Percentiles rank a stretch among this genome's conserved stretches.
These are phyloP conservation scores for Globisporangium megalacanthum DNA, from an alignment of 352 stramenopile genomes.

Conservation along the genomic window DNA sequence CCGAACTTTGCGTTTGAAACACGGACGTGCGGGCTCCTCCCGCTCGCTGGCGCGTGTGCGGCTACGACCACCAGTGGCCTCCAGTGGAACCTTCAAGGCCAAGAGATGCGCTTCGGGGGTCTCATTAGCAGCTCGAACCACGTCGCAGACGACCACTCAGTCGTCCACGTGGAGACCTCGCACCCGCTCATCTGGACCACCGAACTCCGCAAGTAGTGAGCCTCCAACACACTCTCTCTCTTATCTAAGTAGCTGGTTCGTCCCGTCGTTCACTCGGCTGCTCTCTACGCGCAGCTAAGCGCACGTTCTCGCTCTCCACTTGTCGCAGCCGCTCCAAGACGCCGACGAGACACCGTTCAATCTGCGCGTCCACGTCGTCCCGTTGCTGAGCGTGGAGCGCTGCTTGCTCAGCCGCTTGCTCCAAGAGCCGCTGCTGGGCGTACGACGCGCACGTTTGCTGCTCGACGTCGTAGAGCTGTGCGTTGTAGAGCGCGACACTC, in stretches of 20 bases:
- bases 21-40: slow-evolving; percentile 93
- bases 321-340: slow-evolving; percentile 52
- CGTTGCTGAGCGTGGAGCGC: slow-evolving; percentile 32
- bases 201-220: slow-evolving; percentile 51
- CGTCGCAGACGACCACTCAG: slow-evolving; percentile 31
- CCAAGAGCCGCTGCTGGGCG: slow-evolving; percentile 36
- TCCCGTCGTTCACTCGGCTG: not conserved
- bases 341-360: slow-evolving; percentile 48
- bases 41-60: slow-evolving; percentile 76
- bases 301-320: slow-evolving; percentile 42
- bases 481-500: slow-evolving; percentile 36
- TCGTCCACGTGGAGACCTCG: slow-evolving; percentile 66
- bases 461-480: slow-evolving; percentile 43
- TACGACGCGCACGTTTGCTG: slow-evolving; percentile 52
- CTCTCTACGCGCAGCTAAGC: slow-evolving; percentile 14
- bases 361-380: slow-evolving; percentile 43
- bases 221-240: not conserved
- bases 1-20: slow-evolving; percentile 89
- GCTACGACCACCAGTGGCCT: slow-evolving; percentile 85
- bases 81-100: slow-evolving; percentile 81
- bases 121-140: slow-evolving; percentile 86
- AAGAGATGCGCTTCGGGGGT: slow-evolving; percentile 68
- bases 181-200: slow-evolving; percentile 88
- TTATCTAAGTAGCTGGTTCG: not conserved
- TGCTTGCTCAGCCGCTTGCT: slow-evolving; percentile 38